Conservation (phyloP, 2,329 filamentous ascomycete species). For the Xylaria arbuscula region DNA sequence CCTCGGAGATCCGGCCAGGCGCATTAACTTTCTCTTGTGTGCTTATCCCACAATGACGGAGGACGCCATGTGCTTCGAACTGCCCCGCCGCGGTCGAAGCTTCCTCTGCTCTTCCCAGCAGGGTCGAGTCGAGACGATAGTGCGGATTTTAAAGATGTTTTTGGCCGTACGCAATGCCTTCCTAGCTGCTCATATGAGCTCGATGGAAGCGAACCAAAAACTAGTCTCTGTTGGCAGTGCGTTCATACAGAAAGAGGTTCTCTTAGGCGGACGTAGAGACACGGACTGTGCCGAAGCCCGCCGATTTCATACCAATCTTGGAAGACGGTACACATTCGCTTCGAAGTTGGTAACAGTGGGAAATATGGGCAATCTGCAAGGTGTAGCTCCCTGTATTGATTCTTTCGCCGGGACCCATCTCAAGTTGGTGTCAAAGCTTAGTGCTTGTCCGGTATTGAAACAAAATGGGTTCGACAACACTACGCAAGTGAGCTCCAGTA, state of each 20-base stretch:
- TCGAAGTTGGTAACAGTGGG: conserved; percentile 29
- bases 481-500: conserved; percentile 26
- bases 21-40: conserved; percentile 65
- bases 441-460: conserved; percentile 77
- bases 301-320: conserved; percentile 46
- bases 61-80: conserved; percentile 60
- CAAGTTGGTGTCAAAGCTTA: conserved; percentile 93
- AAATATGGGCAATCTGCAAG: conserved; percentile 40
- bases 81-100: conserved; percentile 47
- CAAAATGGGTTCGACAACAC: conserved; percentile 42
- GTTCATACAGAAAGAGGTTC: conserved; percentile 77
- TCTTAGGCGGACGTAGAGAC: conserved; percentile 42
- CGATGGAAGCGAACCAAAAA: conserved; percentile 89
- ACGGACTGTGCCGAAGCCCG: conserved; percentile 40
- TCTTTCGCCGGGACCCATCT: conserved; percentile 80
- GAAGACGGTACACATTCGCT: conserved; percentile 41
- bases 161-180: conserved; percentile 85
- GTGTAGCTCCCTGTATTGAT: conserved; percentile 41
- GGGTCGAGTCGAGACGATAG: conserved; percentile 63
- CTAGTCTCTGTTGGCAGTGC: conserved; percentile 89
- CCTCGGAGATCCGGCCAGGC: conserved; percentile 64
- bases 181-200: conserved; percentile 56
- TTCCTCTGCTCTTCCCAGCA: conserved; percentile 61
- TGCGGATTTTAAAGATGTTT: conserved; percentile 96
- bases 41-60: conserved; percentile 56